Base-by-base conservation (phyloP, 176 grass and related monocot genomes). In the Carex kokanica region DNA sequence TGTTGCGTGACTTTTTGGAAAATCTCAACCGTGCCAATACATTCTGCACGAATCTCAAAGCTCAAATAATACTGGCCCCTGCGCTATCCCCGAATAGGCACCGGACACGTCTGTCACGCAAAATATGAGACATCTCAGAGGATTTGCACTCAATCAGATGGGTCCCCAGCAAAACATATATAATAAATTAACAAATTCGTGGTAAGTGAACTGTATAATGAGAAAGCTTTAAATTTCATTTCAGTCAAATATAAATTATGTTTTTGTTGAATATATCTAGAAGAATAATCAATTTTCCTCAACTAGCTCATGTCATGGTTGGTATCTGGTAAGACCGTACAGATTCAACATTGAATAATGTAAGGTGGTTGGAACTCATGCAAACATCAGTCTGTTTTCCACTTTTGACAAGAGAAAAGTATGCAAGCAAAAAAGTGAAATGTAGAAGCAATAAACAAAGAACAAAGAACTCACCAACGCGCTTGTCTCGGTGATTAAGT, bases 381-480 rank as follows among this genome's bases (percentile, higher is more conserved):
- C 72, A 55, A 32, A 4, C 17, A 56, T 5, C 73, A 32, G n/a
- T 31, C 47, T 56, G 24, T 78, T 55, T 78, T 78, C 25, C 51
- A 56, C 31, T 78, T 78, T 78, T 32, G 18, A 78, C 51, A 56
- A 78, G 24, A 17, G 47, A 55, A 52, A 25, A 77, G 2, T 55
- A 77, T 55, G 73, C 73, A 55, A 77, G 24, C 49, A 77, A 55
- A 77, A n/a, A 32, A 77, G 51, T 9, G 4, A 73, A 24, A 78
- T 5, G 31, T 27, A 32, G 14, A 56, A 18, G 12, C 14, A 49
- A 32, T 31, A 16, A 55, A 27, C 1, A 64, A 64, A 24, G 8
- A n/a, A n/a, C n/a, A n/a, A n/a, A n/a, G n/a, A 54, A 64, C 91
- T 72, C 59, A 98, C 95, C 95, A 49, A 98, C 66, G 1, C 87